These are phyloP conservation scores for Cyberlindnera japonica DNA, from an alignment of 805 yeast genomes.

Conservation along the genomic window DNA sequence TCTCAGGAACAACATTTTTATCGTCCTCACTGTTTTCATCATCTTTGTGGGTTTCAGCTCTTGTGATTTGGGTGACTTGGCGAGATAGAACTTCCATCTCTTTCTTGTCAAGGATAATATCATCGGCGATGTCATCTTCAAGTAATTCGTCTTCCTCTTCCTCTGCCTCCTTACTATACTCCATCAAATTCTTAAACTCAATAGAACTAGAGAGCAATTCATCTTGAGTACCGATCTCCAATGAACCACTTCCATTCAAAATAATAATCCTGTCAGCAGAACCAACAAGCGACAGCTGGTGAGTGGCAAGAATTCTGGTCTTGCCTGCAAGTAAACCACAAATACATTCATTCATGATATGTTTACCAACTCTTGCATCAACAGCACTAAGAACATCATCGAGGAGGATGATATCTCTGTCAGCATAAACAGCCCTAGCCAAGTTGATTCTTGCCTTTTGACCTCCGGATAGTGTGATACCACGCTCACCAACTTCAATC, in stretches of 20 bases:
- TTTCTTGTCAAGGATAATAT: constrained; percentile 24
- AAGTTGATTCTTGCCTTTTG: constrained; percentile 79
- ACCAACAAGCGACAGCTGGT: constrained; percentile 69
- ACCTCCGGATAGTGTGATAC: constrained; percentile 85
- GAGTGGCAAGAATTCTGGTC: constrained; percentile 80
- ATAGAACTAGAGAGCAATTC: constrained; percentile 45
- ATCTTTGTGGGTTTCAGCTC: constrained; percentile 19
- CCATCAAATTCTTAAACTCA: constrained; percentile 50
- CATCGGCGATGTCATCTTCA: constrained; percentile 17
- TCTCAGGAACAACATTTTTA: constrained; percentile 10
- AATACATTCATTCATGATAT: constrained; percentile 67
- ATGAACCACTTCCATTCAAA: constrained; percentile 57
- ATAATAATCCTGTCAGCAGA: constrained; percentile 69
- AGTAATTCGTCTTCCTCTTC: constrained; percentile 30
- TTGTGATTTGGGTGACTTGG: constrained; percentile 23
- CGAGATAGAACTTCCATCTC: constrained; percentile 25
- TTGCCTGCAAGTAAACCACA: constrained; percentile 50
- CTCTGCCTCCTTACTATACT: constrained; percentile 35
- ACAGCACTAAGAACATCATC: constrained; percentile 86
- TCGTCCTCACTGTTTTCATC: constrained; percentile 29
- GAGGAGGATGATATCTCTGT: constrained; percentile 60
- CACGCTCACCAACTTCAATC: constrained; percentile 83
- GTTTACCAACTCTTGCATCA: constrained; percentile 83
- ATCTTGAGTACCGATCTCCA: constrained; percentile 57
- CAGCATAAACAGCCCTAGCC: constrained; percentile 75